Evolutionary conservation across 805 yeast species (phyloP).

Genomic region (Suhomyces tanzawaensis): DNA sequence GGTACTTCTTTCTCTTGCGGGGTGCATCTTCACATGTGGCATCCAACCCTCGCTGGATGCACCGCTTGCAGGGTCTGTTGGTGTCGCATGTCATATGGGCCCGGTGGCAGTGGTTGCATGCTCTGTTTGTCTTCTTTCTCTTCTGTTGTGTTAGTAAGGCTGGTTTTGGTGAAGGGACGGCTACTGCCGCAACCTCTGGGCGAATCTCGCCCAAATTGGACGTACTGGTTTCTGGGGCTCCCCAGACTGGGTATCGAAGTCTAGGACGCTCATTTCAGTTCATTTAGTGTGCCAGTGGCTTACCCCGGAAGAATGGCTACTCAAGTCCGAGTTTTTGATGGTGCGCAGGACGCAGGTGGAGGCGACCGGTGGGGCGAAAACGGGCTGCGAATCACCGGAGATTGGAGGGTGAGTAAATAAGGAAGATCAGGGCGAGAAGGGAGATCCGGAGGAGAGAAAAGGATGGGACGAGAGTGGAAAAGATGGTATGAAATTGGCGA

Average conservation of each 20-base stretch:
- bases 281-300: not conserved
- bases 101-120: constrained; percentile 87
- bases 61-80: constrained; percentile 77
- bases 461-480: too few relatives aligned
- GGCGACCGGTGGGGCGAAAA: too few relatives aligned
- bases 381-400: too few relatives aligned
- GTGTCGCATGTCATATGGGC: constrained; percentile 93
- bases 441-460: too few relatives aligned
- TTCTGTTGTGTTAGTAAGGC: constrained; percentile 18
- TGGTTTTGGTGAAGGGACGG: too few relatives aligned
- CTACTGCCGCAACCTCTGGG: too few relatives aligned
- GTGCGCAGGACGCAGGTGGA: too few relatives aligned
- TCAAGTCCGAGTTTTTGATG: not conserved
- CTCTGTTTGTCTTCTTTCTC: constrained; percentile 71
- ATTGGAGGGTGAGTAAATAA: too few relatives aligned
- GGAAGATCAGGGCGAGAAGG: too few relatives aligned
- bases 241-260: not conserved
- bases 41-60: constrained; percentile 65
- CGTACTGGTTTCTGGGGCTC: not conserved
- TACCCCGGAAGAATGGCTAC: too few relatives aligned
- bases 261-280: not conserved
- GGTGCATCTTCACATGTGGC: constrained; percentile 86
- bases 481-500: too few relatives aligned
- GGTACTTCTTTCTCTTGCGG: constrained; percentile 77
- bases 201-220: not conserved